Evolutionary conservation across 2,329 filamentous ascomycete species (phyloP), one percentile per base, ranked within the genome.

Genomic region (Pezicula radicicola): DNA sequence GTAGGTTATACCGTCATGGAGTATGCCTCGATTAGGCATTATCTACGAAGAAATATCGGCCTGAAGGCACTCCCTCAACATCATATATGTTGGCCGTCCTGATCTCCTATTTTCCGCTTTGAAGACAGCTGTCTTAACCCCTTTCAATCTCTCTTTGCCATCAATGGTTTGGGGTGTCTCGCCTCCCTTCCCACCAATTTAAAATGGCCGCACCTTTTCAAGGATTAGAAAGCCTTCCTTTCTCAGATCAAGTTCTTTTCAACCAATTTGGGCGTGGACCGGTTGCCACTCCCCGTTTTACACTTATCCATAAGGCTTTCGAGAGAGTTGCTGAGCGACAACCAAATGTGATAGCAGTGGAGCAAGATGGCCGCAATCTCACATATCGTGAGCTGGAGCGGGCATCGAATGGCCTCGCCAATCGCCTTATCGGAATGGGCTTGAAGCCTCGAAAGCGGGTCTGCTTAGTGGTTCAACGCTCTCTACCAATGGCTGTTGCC

Each of bases 401-500:
- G 33, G 65, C 68, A 27, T 70, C 70, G 40, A 76, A 76, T 59
- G 61, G 63, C 16, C 66, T 80, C 10, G 70, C 75, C 39, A 63
- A 67, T 48, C 60, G 69, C 18, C 69, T 80, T 13, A 63, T 66
- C 56, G 41, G 49, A 41, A 49, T 63, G 28, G 76, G 76, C 33
- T 67, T 79, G 21, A 56, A 61, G 35, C 72, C 73, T 21, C 67
- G 70, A 6, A 73, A 80, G 57, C 69, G 76, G 35, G 70, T 83
- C 6, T 77, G 76, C n/a, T 69, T 83, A 25, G 72, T 83, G n/a
- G 75, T 77, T 51, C 76, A 76, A 52, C 72, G 80, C 12, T 76
- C 78, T 39, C 65, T 80, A 45, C 78, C 80, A 56, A 81, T 84
- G 78, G 66, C 82, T 7, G 71, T 81, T 46, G 79, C 76, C 19